Evolutionary conservation across 495 filamentous ascomycete species (phyloP).

Genomic region (Talaromyces ruber): DNA sequence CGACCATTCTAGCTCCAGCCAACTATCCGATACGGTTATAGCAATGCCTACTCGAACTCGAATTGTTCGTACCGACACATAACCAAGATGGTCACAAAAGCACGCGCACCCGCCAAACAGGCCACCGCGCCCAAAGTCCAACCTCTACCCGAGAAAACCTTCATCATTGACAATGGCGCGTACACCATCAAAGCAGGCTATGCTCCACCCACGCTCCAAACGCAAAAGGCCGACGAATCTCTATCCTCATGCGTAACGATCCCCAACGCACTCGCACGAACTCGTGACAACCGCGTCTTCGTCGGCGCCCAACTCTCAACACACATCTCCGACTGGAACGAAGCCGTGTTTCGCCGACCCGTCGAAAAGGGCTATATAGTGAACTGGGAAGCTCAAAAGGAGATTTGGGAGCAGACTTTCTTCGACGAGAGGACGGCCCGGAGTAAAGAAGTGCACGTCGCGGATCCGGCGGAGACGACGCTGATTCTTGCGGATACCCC

Average conservation of each 20-base stretch:
- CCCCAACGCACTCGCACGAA: conserved; percentile 81
- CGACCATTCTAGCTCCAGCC: neutral
- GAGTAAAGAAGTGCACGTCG: conserved; percentile 25
- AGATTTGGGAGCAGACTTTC: conserved; percentile 91
- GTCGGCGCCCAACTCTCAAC: conserved; percentile 69
- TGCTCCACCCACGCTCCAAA: conserved; percentile 30
- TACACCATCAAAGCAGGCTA: conserved; percentile 92
- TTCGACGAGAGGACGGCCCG: conserved; percentile 62
- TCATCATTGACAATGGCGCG: conserved; percentile 91
- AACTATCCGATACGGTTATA: neutral
- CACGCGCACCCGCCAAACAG: conserved; percentile 26
- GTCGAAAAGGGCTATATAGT: conserved; percentile 94
- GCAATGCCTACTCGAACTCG: neutral
- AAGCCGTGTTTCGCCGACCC: conserved; percentile 77
- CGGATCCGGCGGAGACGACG: conserved; percentile 61
- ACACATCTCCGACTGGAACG: conserved; percentile 79
- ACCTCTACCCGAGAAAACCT: conserved; percentile 52
- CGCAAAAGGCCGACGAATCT: conserved; percentile 31
- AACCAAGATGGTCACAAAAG: conserved; percentile 25
- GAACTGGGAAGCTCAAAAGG: conserved; percentile 94
- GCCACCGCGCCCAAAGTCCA: conserved; percentile 18
- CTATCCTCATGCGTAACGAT: conserved; percentile 53
- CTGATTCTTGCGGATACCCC: conserved; percentile 83
- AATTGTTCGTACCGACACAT: too few species aligned
- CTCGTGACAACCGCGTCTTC: conserved; percentile 68